Percentiles rank a stretch among this genome's conserved stretches.
These are phyloP conservation scores for Aureobasidium sp. DNA, from an alignment of 2,329 filamentous ascomycete species.

Conservation along the genomic window DNA sequence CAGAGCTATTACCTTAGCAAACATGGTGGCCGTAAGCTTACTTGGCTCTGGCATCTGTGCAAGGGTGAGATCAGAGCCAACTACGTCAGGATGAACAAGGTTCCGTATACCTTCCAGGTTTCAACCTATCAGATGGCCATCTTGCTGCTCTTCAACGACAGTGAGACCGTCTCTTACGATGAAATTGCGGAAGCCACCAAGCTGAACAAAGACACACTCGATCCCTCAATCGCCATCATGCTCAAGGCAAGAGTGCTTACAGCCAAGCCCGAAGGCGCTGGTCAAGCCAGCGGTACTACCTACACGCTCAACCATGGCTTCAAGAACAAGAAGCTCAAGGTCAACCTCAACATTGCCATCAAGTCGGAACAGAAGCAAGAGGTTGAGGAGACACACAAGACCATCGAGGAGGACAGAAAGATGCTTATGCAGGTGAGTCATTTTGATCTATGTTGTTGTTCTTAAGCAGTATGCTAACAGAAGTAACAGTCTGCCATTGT, in stretches of 20 bases:
- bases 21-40: conserved; percentile 91
- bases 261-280: conserved; percentile 63
- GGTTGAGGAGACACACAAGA: conserved; percentile 96
- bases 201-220: conserved; percentile 72
- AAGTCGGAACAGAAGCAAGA: conserved; percentile 96
- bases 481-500: conserved; percentile 83
- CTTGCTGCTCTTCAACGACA: conserved; percentile 88
- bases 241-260: conserved; percentile 87
- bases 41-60: conserved; percentile 97
- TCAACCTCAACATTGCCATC: conserved; percentile 91
- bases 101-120: conserved; percentile 93
- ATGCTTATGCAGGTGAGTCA: conserved; percentile 83
- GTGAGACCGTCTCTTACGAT: conserved; percentile 75
- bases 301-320: conserved; percentile 90
- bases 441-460: background rate
- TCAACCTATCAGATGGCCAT: conserved; percentile 98
- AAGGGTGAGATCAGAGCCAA: conserved; percentile 95
- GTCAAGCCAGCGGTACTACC: conserved; percentile 68
- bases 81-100: conserved; percentile 81
- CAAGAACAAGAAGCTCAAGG: conserved; percentile 96
- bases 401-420: conserved; percentile 96
- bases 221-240: conserved; percentile 78
- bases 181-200: conserved; percentile 79
- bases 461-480: conserved; percentile 26
- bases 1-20: conserved; percentile 89